These are phyloP conservation scores for Phragmites australis DNA, from an alignment of 176 grass and related monocot species.

Conservation along the genomic window DNA sequence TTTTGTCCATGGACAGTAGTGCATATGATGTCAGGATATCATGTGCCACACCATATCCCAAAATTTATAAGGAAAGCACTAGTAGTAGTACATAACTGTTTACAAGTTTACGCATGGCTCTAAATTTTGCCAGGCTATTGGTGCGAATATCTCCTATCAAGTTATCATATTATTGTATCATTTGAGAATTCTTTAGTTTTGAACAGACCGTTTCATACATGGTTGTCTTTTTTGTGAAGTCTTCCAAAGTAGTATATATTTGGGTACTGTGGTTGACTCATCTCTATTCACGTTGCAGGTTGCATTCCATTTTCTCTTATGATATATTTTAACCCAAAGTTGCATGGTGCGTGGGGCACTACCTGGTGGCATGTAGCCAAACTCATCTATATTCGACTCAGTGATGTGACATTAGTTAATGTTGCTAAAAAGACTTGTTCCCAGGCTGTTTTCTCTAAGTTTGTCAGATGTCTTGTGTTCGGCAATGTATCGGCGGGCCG, in stretches of 20 bases:
- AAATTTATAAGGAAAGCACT: not conserved
- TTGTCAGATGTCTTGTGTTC: not conserved
- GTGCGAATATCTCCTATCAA: not conserved
- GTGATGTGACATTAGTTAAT: constrained; percentile 2
- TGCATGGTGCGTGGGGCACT: not conserved
- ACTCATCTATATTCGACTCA: not conserved
- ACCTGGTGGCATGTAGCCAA: constrained; percentile 17
- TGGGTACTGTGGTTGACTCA: not conserved
- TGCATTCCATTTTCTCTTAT: constrained; percentile 22
- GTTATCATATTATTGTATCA: not conserved
- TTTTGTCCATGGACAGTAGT: not conserved
- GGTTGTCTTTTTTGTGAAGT: not conserved
- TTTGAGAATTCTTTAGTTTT: not conserved
- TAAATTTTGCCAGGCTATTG: not conserved
- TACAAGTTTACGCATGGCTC: too few species aligned
- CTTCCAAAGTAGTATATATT: constrained; percentile 1
- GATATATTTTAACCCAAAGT: constrained; percentile 19
- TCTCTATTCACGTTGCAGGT: constrained; percentile 26
- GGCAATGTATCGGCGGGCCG: constrained; percentile 22
- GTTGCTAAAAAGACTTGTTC: not conserved
- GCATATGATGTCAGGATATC: not conserved
- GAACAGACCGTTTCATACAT: too few species aligned
- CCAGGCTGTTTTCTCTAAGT: not conserved
- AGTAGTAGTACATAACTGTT: not conserved
- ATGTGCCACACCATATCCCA: not conserved